Evolutionary conservation across 2,329 filamentous ascomycete genomes (phyloP), one percentile per base, ranked within the genome.

Genomic region (Orbilia blumenaviensis): DNA sequence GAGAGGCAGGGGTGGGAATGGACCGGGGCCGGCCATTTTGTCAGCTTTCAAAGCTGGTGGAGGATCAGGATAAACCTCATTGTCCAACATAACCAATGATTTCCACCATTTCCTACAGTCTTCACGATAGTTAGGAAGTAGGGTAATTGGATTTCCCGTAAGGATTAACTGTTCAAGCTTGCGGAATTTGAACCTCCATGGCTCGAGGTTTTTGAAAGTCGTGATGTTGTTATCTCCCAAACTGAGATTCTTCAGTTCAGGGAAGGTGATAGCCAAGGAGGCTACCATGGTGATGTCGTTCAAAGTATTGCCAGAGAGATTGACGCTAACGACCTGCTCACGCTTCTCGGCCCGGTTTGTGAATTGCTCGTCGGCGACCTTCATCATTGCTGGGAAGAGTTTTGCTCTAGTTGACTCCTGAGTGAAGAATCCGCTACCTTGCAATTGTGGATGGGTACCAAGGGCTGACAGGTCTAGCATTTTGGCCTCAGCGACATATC

Each of bases 371-470:
- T 96, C 90, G 82, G 92, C 93, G 52, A 97, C 89, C 73, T 89
- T 89, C 92, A 98, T 96, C 77, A 98, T 86, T 0, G 92, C 94
- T 62, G 92, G 92, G 84, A 98, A 97, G 77, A 97, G 92, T 82
- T 97, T 99, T 78, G 91, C 88, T 50, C 91, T 89, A 0, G 89
- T 90, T 2, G 90, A 89, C 72, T 87, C 88, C 73, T 85, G 88
- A 77, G 89, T 87, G 81, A 96, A 93, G 80, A 94, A 91, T 38
- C 92, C 92, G 83, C 93, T 89, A 44, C 87, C 86, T 64, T 89
- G 85, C 3, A 98, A 87, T 71, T 90, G 88, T 1, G 88, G 84
- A 80, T 98, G 94, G 54, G 87, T 85, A 32, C 88, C 90, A 8
- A 98, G 88, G 0, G 87, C 86, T n/a, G 92, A 93, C 8, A 99